Evolutionary conservation across 805 yeast species (phyloP), one percentile per base, ranked within the genome.

Genomic region (Candida broadrunensis): DNA sequence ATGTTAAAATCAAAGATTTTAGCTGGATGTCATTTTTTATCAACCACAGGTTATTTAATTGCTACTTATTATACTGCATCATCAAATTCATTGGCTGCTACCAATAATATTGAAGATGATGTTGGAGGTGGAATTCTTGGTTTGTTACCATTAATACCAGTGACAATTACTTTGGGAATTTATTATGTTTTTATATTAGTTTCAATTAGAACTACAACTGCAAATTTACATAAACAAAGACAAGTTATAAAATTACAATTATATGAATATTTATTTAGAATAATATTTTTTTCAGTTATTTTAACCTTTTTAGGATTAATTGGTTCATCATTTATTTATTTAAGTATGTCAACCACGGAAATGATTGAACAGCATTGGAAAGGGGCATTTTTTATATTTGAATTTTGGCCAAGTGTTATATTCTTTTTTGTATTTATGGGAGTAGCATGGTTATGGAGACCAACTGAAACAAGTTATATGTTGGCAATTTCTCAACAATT

Each of bases 391-490:
- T 88, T 93, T 54, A 65, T 88, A 39, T 75, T 84, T 34, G 97
- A 91, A 52, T 95, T 95, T 69, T 90, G 98, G 97, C 96, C 97
- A 30, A 83, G 95, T 36, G 75, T 88, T 36, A 83, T 89, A 12
- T 93, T 88, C 66, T 88, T 86, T 56, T 65, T 83, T 36, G 90
- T 90, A 29, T 90, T 93, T 60, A 77, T 84, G 53, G 78, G 89
- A 8, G 74, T 93, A 48, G 87, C 96, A 4, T 80, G 89, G 70
- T 78, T 93, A 47, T 93, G 99, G 99, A 83, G 99, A 63, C 99
- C 99, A 39, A 91, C 97, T 0, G 93, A 85, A 51, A 88, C 96
- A 31, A 89, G 96, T 43, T 86, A 90, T 55, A 83, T 95, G 79
- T 78, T 93, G 56, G 98, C 97, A 11, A 90, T 90, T 47, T 87